Conservation (phyloP, 495 filamentous ascomycete genomes). For the Penicillium waksmanii region DNA sequence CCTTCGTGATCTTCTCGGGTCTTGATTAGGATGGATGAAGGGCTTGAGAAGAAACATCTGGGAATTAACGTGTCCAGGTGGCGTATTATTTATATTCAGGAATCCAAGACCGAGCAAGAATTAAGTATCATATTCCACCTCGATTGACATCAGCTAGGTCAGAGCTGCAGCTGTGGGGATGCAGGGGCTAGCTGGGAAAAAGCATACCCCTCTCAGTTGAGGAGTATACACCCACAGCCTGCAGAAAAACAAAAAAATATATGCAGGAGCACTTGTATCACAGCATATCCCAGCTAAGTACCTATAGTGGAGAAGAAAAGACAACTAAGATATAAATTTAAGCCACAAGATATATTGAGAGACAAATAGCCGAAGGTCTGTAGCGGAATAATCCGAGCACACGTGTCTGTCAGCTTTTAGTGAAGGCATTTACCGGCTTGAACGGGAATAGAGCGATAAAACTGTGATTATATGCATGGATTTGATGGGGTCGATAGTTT, state of each 20-base stretch:
- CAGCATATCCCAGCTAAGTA: too few species aligned
- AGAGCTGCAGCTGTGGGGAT: not conserved
- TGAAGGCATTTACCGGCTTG: too few species aligned
- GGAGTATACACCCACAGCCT: not conserved
- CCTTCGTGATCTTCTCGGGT: slow-evolving; percentile 5
- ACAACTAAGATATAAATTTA: too few species aligned
- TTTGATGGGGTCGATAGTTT: too few species aligned
- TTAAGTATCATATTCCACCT: not conserved
- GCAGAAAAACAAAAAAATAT: not conserved
- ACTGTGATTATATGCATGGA: too few species aligned
- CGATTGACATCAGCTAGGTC: not conserved
- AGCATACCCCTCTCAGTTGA: not conserved
- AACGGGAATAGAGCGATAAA: too few species aligned
- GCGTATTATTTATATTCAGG: not conserved
- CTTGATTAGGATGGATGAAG: not conserved
- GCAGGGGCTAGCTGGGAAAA: slow-evolving; percentile 4
- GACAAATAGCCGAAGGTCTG: too few species aligned
- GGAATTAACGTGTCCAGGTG: not conserved
- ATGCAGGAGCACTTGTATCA: not conserved
- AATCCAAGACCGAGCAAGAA: not conserved
- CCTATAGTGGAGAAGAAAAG: too few species aligned
- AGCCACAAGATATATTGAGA: too few species aligned
- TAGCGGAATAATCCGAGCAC: too few species aligned
- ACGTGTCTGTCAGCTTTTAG: too few species aligned
- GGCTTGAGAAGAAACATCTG: slow-evolving; percentile 6